A percentile compares a stretch with the other conserved stretches of the same genome.
Conservation (phyloP, 495 filamentous ascomycete species). For the Penicillium steckii region DNA sequence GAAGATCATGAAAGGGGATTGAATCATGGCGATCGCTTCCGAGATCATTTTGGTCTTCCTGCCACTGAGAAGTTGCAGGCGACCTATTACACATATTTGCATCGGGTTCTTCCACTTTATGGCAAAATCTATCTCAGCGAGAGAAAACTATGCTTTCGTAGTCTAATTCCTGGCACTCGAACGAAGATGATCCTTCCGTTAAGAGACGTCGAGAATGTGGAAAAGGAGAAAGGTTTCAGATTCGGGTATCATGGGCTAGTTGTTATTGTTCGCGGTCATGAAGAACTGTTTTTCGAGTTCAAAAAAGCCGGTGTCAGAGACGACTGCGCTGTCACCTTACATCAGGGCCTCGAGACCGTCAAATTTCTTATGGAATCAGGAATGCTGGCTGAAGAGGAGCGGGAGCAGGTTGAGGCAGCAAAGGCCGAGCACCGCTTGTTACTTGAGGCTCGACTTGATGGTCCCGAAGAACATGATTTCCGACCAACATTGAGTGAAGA, state of each 20-base stretch:
- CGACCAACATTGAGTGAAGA: constrained; percentile 37
- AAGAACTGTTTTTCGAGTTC: constrained; percentile 98
- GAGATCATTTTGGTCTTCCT: constrained; percentile 85
- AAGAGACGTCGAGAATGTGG: constrained; percentile 89
- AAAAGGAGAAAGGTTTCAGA: constrained; percentile 93
- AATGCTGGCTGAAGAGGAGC: constrained; percentile 65
- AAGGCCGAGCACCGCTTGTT: constrained; percentile 80
- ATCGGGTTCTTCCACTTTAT: constrained; percentile 87
- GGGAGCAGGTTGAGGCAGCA: constrained; percentile 70
- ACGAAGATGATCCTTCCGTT: constrained; percentile 92
- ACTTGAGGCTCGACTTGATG: constrained; percentile 70
- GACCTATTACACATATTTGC: constrained; percentile 84
- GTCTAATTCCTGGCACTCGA: constrained; percentile 81
- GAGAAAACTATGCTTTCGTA: constrained; percentile 90
- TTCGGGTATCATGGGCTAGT: constrained; percentile 92
- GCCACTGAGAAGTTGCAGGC: constrained; percentile 83
- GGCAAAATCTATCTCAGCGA: constrained; percentile 96
- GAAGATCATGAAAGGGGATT: constrained; percentile 61
- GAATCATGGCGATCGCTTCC: constrained; percentile 74
- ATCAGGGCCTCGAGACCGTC: constrained; percentile 70
- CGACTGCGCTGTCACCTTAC: constrained; percentile 81
- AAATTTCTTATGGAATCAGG: constrained; percentile 72
- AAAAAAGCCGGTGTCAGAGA: constrained; percentile 71
- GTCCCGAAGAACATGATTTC: constrained; percentile 56
- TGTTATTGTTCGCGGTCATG: constrained; percentile 87